Percentiles rank a stretch among this genome's conserved stretches.
These are phyloP conservation scores for Phlyctochytrium bullatum DNA, from an alignment of 192 early-diverging fungal genomes.

Conservation along the genomic window DNA sequence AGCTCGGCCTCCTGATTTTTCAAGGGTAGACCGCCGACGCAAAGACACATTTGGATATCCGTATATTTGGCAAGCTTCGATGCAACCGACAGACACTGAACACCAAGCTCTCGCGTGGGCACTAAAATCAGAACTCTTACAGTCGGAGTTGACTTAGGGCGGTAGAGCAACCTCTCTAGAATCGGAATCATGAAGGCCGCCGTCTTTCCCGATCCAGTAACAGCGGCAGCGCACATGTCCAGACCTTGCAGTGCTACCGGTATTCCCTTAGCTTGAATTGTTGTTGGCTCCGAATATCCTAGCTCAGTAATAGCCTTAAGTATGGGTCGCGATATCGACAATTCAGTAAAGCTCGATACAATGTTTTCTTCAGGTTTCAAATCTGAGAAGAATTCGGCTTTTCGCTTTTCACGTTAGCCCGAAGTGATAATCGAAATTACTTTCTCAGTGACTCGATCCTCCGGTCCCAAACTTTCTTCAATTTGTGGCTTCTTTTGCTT, in stretches of 20 bases:
- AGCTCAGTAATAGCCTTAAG: constrained; percentile 86
- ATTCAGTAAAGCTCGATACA: constrained; percentile 82
- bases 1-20: constrained; percentile 89
- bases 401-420: too few relatives aligned
- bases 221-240: constrained; percentile 97
- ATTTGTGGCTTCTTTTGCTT: too few relatives aligned
- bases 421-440: too few relatives aligned
- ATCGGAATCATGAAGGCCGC: constrained; percentile 95
- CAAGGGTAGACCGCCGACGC: constrained; percentile 81
- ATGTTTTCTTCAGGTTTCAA: too few relatives aligned
- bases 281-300: constrained; percentile 89
- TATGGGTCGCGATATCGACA: constrained; percentile 95
- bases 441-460: too few relatives aligned
- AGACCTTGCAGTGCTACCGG: constrained; percentile 92
- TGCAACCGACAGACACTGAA: constrained; percentile 93
- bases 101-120: constrained; percentile 97
- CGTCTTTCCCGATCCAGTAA: constrained; percentile 98
- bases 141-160: constrained; percentile 72
- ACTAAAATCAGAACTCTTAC: constrained; percentile 89
- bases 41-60: constrained; percentile 81
- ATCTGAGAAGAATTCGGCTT: too few relatives aligned
- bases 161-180: constrained; percentile 89
- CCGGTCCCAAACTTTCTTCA: too few relatives aligned
- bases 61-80: constrained; percentile 82
- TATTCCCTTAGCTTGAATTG: constrained; percentile 90